Evolutionary conservation across 225 moss, liverwort and hornwort genomes (phyloP), one percentile per base, ranked within the genome.

Genomic region (Polytrichum commune): DNA sequence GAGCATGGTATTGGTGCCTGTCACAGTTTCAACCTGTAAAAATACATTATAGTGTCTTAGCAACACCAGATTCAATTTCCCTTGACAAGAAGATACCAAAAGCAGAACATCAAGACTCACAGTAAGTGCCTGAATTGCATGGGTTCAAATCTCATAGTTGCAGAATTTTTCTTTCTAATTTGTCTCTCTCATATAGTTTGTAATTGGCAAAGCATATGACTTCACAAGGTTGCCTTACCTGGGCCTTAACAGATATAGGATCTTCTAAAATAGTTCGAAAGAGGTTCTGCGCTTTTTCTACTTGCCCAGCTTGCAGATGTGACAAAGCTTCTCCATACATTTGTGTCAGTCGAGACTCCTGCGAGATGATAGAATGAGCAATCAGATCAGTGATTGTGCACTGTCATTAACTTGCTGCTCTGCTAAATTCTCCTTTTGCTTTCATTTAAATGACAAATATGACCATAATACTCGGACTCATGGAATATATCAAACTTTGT

Each of bases 311-410:
- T 75, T 86, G 89, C 84, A 89, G 75, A 71, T 73, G 66, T 33
- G 84, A 73, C n/a, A 89, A 75, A 10, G 89, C 89, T 83, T 89
- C 89, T 67, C 86, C 89, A 74, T 89, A 89, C 78, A 89, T 86
- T 80, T 89, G 86, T 69, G 89, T 87, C 25, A 89, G 79, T 69
- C 86, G 86, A 55, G 86, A 89, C 71, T 89, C 89, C 89, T 89
- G 76, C 75, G 76, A 19, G 7, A 7, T 24, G 24, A 8, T 20
- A 58, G 58, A 9, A 46, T 46, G 46, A 16, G 46, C 8, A 46
- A 16, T 46, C 46, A 46, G 46, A 46, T 46, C 46, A 46, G 4
- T 46, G 46, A 46, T 46, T 16, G 13, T 46, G 13, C 16, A 46
- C 46, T 16, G 46, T 46, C 46, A 46, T 46, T 46, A 46, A 46